These are phyloP conservation scores for Thelonectria rubi DNA, from an alignment of 2,329 filamentous ascomycete species.

Conservation along the genomic window DNA sequence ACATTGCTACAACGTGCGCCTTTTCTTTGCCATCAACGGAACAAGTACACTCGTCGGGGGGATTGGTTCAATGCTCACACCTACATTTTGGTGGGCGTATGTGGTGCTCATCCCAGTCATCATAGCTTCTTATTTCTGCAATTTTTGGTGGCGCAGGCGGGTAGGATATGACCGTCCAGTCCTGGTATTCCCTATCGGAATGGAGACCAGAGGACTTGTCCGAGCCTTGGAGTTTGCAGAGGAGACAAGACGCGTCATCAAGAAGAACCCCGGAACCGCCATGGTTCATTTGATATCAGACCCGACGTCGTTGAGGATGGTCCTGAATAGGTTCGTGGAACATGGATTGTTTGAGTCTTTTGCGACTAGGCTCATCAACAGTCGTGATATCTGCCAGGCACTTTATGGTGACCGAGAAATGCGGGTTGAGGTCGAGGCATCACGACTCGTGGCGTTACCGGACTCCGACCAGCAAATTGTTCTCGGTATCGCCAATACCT, in stretches of 20 bases:
- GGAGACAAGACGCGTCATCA: conserved; percentile 17
- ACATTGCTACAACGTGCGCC: conserved; percentile 50
- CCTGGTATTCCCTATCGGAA: background rate
- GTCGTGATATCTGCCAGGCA: background rate
- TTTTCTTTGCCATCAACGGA: conserved; percentile 57
- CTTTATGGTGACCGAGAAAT: background rate
- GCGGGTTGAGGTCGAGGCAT: conserved; percentile 1
- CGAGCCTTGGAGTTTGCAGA: conserved; percentile 25
- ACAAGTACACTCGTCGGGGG: conserved; percentile 57
- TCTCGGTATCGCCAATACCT: conserved; percentile 8
- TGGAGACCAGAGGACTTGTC: conserved; percentile 13
- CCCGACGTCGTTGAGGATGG: background rate
- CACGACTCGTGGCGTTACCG: background rate
- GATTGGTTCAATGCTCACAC: conserved; percentile 59
- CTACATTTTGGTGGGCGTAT: conserved; percentile 63
- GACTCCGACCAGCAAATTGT: conserved; percentile 24
- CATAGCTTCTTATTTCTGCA: conserved; percentile 54
- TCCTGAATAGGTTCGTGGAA: conserved; percentile 25
- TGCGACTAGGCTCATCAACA: conserved; percentile 19
- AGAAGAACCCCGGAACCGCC: conserved; percentile 6
- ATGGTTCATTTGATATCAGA: conserved; percentile 19
- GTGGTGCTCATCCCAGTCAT: conserved; percentile 61
- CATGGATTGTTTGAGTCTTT: conserved; percentile 35
- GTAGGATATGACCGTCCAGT: conserved; percentile 53
- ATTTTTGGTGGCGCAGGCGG: conserved; percentile 57